Base-by-base conservation (phyloP, 2,329 filamentous ascomycete species). In the Xylaria sp. region DNA sequence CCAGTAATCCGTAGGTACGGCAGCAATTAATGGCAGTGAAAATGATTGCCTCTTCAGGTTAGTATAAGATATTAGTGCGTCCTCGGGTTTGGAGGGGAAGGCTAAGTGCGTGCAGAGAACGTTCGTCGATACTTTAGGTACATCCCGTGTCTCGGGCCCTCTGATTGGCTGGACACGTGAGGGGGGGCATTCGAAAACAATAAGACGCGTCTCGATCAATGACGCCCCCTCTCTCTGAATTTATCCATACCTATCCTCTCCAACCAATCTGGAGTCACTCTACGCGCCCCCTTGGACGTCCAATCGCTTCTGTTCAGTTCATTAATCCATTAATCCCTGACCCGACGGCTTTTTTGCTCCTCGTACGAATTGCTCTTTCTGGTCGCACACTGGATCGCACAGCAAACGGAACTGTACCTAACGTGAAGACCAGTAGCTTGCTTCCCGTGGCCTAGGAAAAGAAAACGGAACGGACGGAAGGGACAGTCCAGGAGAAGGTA, bases 231-330 rank as follows among this genome's bases (percentile, higher is more conserved):
- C 54, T 55, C 54, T 44, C 35, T 48, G 23, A 44, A 50, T 53
- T 52, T 49, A 30, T 30, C 23, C 23, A 30, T 30, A 30, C 49
- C 55, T 52, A 54, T 49, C 55, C 47, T 47, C 34, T 44, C 13
- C 59, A 55, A 58, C 62, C 58, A 62, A 62, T 64, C 62, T 58
- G 60, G 62, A 30, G 57, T 59, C 57, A 60, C 52, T 57, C 55
- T 63, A 60, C 62, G 63, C 63, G 63, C 63, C 47, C 51, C 46
- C 44, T 55, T 30, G 52, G 55, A 54, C 49, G 42, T 52, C 63
- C 62, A 64, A 64, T 62, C 62, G 56, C 60, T 63, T 57, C 10
- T 50, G 4, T 37, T 46, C 55, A 55, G 47, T 54, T 63, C 58
- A 56, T 62, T 54, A 59, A 60, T 60, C 50, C 56, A 54, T 62